Evolutionary conservation across 345 rosid species (phyloP).

Genomic region (Brassica incana): DNA sequence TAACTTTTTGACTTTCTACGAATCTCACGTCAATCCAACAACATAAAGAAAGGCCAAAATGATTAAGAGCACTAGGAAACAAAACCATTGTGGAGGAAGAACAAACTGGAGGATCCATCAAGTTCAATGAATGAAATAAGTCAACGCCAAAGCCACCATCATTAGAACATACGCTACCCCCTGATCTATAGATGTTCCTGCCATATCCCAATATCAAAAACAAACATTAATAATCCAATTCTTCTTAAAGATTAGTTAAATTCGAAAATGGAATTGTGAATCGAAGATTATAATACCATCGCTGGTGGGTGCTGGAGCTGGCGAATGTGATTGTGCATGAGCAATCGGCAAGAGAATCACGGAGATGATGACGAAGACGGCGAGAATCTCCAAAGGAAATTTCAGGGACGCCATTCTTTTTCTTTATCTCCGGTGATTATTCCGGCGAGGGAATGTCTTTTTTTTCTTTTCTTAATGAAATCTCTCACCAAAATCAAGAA

Average conservation of each 20-base stretch:
- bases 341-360: constrained; percentile 52
- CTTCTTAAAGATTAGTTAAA: not conserved
- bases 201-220: constrained; percentile 1
- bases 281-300: constrained; percentile 46
- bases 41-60: not conserved
- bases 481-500: constrained; percentile 29
- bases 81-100: constrained; percentile 19
- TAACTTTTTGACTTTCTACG: constrained; percentile 21
- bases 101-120: constrained; percentile 11
- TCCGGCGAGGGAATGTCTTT: constrained; percentile 23
- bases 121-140: constrained; percentile 68
- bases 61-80: constrained; percentile 19
- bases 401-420: constrained; percentile 52
- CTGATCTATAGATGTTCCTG: constrained; percentile 86
- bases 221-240: not conserved
- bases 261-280: not conserved
- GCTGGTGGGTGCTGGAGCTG: constrained; percentile 69
- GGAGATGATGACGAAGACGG: constrained; percentile 38
- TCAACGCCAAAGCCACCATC: constrained; percentile 86
- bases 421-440: constrained; percentile 33
- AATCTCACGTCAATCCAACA: constrained; percentile 18
- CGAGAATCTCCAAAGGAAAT: constrained; percentile 43
- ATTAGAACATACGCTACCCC: constrained; percentile 77
- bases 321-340: constrained; percentile 56
- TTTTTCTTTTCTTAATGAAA: not conserved